Evolutionary conservation across 2,329 filamentous ascomycete species (phyloP).

Genomic region (Stachybotrys chartarum): DNA sequence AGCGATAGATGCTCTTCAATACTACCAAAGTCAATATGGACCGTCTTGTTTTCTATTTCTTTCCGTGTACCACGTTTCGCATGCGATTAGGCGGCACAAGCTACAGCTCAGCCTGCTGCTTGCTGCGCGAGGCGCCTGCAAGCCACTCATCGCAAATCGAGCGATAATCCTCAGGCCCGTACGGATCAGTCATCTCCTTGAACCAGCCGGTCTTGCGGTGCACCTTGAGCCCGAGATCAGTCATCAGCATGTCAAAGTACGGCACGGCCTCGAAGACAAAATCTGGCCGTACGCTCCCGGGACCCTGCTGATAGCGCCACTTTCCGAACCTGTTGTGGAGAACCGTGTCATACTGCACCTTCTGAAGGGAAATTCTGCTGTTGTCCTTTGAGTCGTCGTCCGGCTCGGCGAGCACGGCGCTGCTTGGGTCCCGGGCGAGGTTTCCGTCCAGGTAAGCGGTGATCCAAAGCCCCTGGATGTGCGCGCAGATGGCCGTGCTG

Average conservation of each 20-base stretch:
- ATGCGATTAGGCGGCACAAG: background rate
- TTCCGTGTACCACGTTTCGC: background rate
- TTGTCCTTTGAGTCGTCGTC: background rate
- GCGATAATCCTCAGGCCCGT: conserved; percentile 50
- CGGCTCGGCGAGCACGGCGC: conserved; percentile 2
- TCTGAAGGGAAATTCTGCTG: conserved; percentile 25
- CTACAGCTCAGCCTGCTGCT: background rate
- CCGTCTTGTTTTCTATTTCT: background rate
- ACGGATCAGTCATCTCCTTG: conserved; percentile 44
- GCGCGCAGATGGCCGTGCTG: conserved; percentile 28
- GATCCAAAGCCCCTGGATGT: conserved; percentile 50
- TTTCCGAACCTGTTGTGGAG: conserved; percentile 60
- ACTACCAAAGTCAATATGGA: background rate
- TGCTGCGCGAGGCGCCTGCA: background rate
- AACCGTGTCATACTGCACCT: conserved; percentile 44
- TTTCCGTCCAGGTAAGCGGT: conserved; percentile 45
- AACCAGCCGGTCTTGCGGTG: conserved; percentile 45
- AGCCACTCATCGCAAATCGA: conserved; percentile 44
- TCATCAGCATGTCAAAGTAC: conserved; percentile 61
- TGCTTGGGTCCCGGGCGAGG: conserved; percentile 5
- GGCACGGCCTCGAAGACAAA: conserved; percentile 71
- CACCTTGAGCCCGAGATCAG: conserved; percentile 53
- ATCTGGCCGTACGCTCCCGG: conserved; percentile 53
- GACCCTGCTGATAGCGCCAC: conserved; percentile 59
- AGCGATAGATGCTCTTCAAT: conserved; percentile 34